Base-by-base conservation (phyloP, 2,329 filamentous ascomycete genomes). In the Drechslerella coelobrocha region DNA sequence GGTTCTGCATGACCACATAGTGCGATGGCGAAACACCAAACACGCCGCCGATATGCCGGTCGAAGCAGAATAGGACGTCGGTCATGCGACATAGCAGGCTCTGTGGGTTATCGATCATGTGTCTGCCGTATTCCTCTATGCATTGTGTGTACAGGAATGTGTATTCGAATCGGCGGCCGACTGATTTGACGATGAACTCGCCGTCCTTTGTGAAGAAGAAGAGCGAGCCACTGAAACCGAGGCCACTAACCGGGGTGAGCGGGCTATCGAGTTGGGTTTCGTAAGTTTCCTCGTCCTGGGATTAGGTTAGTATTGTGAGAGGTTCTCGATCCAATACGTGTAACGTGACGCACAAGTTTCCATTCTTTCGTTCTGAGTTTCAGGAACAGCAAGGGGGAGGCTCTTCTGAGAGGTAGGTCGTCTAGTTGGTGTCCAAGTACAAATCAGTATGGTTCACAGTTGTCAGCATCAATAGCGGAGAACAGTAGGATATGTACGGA, bases 1-100 rank as follows among this genome's bases (percentile, higher is more conserved):
- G 47, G 43, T 76, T 76, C 43, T 62, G 50, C 74, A 75, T 76
- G 9, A 75, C 61, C 19, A 76, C 72, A 55, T 75, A 76, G 52
- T 76, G 75, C 12, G 72, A 72, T 31, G 74, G 75, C 1, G 73
- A 73, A 24, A 76, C 6, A 2, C 74, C 73, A 19, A 76, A 39
- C 34, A 53, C 69, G n/a, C 66, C 61, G 14, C 75, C 74, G 9
- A 76, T 62, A 14, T 74, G 73, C 19, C 68, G 57, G 24, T 76
- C 63, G 39, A 75, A 75, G 17, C 53, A 73, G 50, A 74, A 74
- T 17, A 76, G 63, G 41, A 75, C 72, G 43, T 75, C 74, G 23
- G 73, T 74, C 47, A 75, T 75, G 24, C 63, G 65, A 23, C 69
- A 74, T 2, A 76, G 43, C 24, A 74, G 61, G 10, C 74, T 73